Conservation (phyloP, 2,329 filamentous ascomycete species). For the Stenocarpella maydis region DNA sequence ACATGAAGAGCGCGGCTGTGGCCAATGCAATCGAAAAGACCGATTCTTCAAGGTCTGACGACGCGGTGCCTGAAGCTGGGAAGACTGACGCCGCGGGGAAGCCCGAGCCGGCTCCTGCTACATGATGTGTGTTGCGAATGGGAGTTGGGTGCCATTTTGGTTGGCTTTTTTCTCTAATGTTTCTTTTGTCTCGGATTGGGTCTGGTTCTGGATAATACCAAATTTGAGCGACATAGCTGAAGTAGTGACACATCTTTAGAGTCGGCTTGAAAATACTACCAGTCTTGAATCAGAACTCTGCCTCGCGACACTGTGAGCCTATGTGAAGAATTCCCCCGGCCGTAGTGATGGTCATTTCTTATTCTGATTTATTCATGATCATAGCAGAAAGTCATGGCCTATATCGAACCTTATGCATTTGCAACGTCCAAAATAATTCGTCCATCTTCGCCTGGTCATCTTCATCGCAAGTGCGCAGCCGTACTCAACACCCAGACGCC, state of each 20-base stretch:
- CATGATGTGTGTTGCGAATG: constrained; percentile 1
- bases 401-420: too few relatives aligned
- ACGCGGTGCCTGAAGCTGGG: neutral
- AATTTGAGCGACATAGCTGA: neutral
- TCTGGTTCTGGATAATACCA: neutral
- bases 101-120: constrained; percentile 2
- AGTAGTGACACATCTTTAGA: neutral
- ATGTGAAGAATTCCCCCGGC: too few relatives aligned
- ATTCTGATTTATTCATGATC: too few relatives aligned
- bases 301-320: too few relatives aligned
- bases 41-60: neutral
- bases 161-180: neutral
- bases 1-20: neutral
- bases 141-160: neutral
- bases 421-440: too few relatives aligned
- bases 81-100: neutral
- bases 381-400: too few relatives aligned
- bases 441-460: too few relatives aligned
- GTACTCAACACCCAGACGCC: neutral
- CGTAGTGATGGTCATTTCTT: too few relatives aligned
- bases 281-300: neutral
- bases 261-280: neutral
- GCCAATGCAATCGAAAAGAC: neutral
- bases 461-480: neutral
- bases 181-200: constrained; percentile 13